Base-by-base conservation (phyloP, 2,329 filamentous ascomycete species). In the Elsinoe ampelina region DNA sequence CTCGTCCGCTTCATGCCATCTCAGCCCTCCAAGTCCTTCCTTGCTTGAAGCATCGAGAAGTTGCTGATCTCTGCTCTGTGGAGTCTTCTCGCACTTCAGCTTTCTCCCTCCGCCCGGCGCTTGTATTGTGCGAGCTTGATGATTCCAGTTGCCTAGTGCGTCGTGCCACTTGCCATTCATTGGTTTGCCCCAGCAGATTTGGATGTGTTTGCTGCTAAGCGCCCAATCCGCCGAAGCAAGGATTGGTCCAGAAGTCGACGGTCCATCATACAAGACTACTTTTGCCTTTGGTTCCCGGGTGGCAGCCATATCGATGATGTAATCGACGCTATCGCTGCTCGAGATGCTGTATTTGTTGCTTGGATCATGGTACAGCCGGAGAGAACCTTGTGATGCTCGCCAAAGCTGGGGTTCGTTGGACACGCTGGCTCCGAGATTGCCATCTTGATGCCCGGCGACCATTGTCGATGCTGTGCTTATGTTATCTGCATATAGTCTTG, bases 291-390 rank as follows among this genome's bases (percentile, higher is more conserved):
- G 30, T 13, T 50, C 26, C 34, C 45, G 3, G 1, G 45, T 17
- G 2, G 45, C 45, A 10, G 5, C 15, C 45, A 50, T 50, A 11
- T 50, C 45, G 7, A 50, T 35, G 13, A 50, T 30, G 34, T 50
- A 50, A 4, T 50, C 45, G 32, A 50, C 30, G 22, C n/a, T 50
- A 19, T 50, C 26, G 2, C 45, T 20, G 30, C n/a, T 50, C 2
- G 45, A 50, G n/a, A 50, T 35, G 15, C 45, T 50, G 30, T 50
- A 50, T 35, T 50, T 50, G 17, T 50, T 35, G 45, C 45, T 50
- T 5, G 45, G 45, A 12, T 50, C 45, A 20, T 50, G 15, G 30
- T 34, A 50, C n/a, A 50, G n/a, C 10, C 30, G 32, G 45, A 50
- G 32, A 17, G 26, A 20, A 17, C 45, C 45, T 19, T 50, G 13